Base-by-base conservation (phyloP, 2,329 filamentous ascomycete genomes). In the Penicillium psychrosexuale region DNA sequence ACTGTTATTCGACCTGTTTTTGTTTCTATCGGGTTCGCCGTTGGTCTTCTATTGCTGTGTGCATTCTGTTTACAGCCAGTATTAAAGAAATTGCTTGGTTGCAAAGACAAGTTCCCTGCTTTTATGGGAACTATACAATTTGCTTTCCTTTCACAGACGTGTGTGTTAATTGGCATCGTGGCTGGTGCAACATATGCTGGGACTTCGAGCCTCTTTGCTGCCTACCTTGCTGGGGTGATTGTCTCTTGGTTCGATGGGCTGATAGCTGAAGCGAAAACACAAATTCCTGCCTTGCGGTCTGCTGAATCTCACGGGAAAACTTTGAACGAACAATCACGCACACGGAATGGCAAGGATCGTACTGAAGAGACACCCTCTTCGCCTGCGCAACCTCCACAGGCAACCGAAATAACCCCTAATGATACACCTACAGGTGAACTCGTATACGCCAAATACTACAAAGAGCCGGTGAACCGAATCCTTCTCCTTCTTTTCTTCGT, bases 401-500 rank as follows among this genome's bases (percentile, higher is more conserved):
- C 36, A 47, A 30, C 28, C 8, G 31, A 22, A 13, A 15, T 13
- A 33, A 17, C 34, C 8, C 12, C 50, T 9, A n/a, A 59, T 11
- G 28, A 57, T 6, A 13, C 24, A 2, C 56, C 58, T 6, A 71
- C 63, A 1, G 66, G 71, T 3, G 50, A 59, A 17, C 11, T 55
- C 4, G 61, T 80, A 7, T 84, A 79, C 55, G 68, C 77, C 30
- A 66, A 61, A n/a, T 81, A 79, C 63, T 82, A 78, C 62, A 66
- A 71, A 8, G 66, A 73, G 22, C 68, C 76, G 0, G 72, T 80
- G 0, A 67, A 81, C 2, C 75, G 75, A 8, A 75, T 91, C 0
- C 69, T 92, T 0, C 84, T 84, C 47, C 88, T 89, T 0, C 80
- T 90, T 54, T 91, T 92, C 72, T 92, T 92, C 64, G 88, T 83